These are phyloP conservation scores for Venturia aucupariae DNA, from an alignment of 2,329 filamentous ascomycete genomes.

Conservation along the genomic window DNA sequence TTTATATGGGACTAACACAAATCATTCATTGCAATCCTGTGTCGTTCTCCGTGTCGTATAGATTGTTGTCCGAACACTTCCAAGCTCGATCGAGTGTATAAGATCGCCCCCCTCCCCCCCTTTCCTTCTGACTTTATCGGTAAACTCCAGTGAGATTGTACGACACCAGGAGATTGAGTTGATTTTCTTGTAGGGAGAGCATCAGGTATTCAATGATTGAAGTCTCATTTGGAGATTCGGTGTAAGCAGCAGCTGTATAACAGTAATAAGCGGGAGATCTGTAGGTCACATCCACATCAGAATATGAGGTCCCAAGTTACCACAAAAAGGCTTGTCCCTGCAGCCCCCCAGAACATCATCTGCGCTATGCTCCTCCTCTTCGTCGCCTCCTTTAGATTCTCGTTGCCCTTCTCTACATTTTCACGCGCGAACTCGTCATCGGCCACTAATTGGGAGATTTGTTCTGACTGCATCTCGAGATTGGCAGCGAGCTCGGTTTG, in stretches of 20 bases:
- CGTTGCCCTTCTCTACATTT: slow-evolving; percentile 84
- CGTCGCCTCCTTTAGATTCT: slow-evolving; percentile 75
- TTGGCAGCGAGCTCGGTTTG: slow-evolving; percentile 84
- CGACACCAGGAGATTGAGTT: neutral
- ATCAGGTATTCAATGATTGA: neutral
- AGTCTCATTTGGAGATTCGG: neutral
- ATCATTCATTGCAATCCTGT: neutral
- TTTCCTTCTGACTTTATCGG: neutral
- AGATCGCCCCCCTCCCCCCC: neutral
- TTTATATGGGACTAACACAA: neutral
- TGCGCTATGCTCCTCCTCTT: slow-evolving; percentile 43
- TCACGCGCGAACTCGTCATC: slow-evolving; percentile 75
- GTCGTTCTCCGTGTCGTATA: neutral
- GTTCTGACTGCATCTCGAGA: slow-evolving; percentile 73
- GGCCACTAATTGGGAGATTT: slow-evolving; percentile 79
- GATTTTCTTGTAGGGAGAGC: neutral
- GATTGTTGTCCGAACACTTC: neutral
- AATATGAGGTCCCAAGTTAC: slow-evolving; percentile 42
- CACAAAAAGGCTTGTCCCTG: slow-evolving; percentile 36
- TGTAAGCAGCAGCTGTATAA: neutral
- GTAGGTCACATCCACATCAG: slow-evolving; percentile 18
- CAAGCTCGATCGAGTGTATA: neutral
- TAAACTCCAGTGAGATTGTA: neutral
- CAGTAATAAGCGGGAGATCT: neutral
- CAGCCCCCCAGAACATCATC: slow-evolving; percentile 39